phyloP scores from a whole-genome alignment of 2,329 filamentous ascomycete genomes.

The Mollisiaceae sp. region DNA sequence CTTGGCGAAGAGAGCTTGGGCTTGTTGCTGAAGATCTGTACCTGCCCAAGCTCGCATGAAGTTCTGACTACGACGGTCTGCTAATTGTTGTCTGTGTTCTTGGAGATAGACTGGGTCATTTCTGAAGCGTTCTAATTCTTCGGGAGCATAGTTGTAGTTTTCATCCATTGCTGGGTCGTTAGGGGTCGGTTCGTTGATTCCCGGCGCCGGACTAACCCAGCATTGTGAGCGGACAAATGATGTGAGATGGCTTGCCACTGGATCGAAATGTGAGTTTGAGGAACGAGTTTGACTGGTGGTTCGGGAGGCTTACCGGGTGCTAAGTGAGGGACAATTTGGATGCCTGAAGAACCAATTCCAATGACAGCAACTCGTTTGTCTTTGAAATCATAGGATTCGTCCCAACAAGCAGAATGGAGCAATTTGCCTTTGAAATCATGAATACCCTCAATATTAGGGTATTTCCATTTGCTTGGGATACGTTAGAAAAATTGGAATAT shows the following conservation, averaged over 20 bases:
- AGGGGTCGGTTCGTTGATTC: neutral
- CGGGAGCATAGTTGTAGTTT: neutral
- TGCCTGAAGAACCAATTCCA: conserved; percentile 9
- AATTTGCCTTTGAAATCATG: conserved; percentile 15
- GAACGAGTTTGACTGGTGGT: neutral
- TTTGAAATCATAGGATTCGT: conserved; percentile 2
- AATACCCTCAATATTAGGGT: conserved; percentile 9
- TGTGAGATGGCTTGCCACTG: neutral
- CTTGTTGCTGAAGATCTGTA: conserved; percentile 3
- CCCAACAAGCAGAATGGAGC: conserved; percentile 10
- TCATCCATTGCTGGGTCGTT: conserved; percentile 3
- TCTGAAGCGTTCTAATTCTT: neutral
- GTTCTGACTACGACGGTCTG: neutral
- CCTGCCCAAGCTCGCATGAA: neutral
- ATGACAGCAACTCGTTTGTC: conserved; percentile 6
- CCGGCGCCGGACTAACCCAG: neutral
- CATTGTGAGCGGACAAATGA: conserved; percentile 1
- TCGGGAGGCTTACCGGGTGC: neutral
- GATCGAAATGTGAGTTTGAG: neutral
- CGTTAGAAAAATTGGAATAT: neutral
- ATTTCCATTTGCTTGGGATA: conserved; percentile 10
- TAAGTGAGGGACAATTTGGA: conserved; percentile 3
- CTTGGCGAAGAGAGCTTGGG: neutral
- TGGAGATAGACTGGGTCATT: neutral
- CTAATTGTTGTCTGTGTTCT: neutral